Evolutionary conservation across 768 basidiomycete species (phyloP).

Genomic region (Agaricus subrufescens): DNA sequence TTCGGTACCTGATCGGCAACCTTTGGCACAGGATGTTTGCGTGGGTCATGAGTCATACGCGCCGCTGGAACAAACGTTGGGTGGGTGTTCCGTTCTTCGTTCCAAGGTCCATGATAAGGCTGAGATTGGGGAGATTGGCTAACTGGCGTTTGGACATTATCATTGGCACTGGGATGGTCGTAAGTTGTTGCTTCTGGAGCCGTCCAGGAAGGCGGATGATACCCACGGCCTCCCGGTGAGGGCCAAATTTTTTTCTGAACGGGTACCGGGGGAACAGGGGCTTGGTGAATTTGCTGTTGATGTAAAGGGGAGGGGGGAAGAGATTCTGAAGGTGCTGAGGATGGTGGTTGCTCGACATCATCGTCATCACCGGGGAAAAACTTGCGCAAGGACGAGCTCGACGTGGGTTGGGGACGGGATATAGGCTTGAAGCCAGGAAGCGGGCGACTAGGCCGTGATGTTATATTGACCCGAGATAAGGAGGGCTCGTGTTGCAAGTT

Average conservation of each 20-base stretch:
- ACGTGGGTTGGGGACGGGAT: conserved; percentile 27
- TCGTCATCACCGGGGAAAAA: conserved; percentile 87
- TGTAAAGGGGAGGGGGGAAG: neutral
- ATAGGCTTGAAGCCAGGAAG: conserved; percentile 63
- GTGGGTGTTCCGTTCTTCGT: neutral
- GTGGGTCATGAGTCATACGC: neutral
- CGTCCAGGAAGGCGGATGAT: neutral
- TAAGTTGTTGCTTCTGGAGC: conserved; percentile 3
- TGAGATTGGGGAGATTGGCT: neutral
- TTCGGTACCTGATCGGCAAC: neutral
- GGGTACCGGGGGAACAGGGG: neutral
- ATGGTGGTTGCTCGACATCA: conserved; percentile 30
- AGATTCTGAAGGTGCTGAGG: neutral
- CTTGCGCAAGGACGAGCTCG: conserved; percentile 55
- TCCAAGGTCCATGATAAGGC: neutral
- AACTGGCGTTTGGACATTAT: neutral
- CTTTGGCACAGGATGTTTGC: neutral
- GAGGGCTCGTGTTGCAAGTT: neutral
- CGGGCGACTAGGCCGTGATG: conserved; percentile 7
- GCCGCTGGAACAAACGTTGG: neutral
- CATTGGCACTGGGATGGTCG: neutral
- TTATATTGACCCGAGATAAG: conserved; percentile 3
- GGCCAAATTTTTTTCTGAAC: conserved; percentile 4
- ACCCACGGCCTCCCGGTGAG: neutral
- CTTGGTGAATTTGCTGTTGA: neutral